Conservation (phyloP, 2,329 filamentous ascomycete genomes). For the Fusarium beomiforme region DNA sequence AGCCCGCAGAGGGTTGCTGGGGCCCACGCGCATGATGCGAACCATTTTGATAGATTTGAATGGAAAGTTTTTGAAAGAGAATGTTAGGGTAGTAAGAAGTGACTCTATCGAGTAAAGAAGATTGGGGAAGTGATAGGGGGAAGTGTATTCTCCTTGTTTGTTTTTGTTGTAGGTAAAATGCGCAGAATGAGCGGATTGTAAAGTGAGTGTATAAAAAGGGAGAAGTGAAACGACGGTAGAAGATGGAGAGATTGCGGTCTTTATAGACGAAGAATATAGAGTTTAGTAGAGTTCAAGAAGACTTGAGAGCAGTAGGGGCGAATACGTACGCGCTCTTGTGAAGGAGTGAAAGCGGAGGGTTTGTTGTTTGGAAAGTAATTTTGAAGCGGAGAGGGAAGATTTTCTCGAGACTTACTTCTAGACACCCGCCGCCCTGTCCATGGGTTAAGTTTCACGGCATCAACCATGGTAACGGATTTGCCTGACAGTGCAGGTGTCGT, state of each 20-base stretch:
- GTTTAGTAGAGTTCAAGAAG: background rate
- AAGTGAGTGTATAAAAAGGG: background rate
- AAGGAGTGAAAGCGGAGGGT: background rate
- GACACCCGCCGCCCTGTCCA: background rate
- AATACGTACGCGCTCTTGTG: slow-evolving; percentile 12
- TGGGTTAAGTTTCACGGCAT: background rate
- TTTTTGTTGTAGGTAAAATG: background rate
- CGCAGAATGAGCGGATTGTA: too few species aligned
- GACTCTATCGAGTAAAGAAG: background rate
- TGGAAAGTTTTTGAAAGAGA: background rate
- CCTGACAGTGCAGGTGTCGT: background rate
- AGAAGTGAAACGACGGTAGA: too few species aligned
- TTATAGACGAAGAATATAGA: background rate
- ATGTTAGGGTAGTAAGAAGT: background rate
- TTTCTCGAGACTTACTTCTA: background rate
- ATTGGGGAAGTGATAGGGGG: background rate
- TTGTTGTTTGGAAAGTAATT: background rate
- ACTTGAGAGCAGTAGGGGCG: background rate
- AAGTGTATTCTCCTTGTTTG: background rate
- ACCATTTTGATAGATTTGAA: slow-evolving; percentile 7
- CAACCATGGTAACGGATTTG: background rate
- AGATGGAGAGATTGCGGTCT: background rate
- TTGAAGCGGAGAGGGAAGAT: background rate
- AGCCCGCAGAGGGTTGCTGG: background rate
- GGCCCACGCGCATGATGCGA: background rate